phyloP scores from a whole-genome alignment of 208 protist species.

The Angomonas desouzai region DNA sequence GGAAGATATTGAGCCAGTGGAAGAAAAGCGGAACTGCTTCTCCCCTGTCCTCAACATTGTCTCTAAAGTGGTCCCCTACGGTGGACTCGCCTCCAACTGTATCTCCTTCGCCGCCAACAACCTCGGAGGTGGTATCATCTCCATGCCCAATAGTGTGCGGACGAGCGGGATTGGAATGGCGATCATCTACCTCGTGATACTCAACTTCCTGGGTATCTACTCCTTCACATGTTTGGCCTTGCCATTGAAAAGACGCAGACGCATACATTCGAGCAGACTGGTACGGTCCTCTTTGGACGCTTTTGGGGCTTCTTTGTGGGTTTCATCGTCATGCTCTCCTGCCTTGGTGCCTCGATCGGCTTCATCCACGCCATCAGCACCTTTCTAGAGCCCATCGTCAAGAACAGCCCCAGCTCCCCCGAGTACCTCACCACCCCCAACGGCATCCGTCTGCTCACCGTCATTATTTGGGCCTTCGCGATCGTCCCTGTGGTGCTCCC shows the following conservation, averaged over 20 bases:
- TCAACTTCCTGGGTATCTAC: constrained; percentile 25
- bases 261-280: constrained; percentile 39
- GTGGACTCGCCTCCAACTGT: constrained; percentile 38
- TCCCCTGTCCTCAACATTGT: too few relatives aligned
- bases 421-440: constrained; percentile 32
- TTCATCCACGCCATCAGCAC: constrained; percentile 53
- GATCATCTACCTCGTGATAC: constrained; percentile 8
- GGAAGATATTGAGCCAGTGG: too few relatives aligned
- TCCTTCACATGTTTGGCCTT: constrained; percentile 37
- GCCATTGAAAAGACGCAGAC: constrained; percentile 34
- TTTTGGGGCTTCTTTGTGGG: constrained; percentile 48
- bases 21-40: neutral
- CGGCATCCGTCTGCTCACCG: constrained; percentile 39
- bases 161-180: constrained; percentile 12
- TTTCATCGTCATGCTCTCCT: constrained; percentile 32
- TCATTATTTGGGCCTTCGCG: constrained; percentile 33
- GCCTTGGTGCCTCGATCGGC: constrained; percentile 38
- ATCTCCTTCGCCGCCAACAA: constrained; percentile 74
- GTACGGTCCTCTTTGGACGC: constrained; percentile 26
- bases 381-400: constrained; percentile 32
- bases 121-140: constrained; percentile 55
- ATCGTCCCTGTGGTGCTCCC: constrained; percentile 62
- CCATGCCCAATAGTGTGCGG: constrained; percentile 8
- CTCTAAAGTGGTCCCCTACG: constrained; percentile 31
- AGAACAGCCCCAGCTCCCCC: neutral